Base-by-base conservation (phyloP, 805 yeast species). In the Kluyveromyces nonfermentans region DNA sequence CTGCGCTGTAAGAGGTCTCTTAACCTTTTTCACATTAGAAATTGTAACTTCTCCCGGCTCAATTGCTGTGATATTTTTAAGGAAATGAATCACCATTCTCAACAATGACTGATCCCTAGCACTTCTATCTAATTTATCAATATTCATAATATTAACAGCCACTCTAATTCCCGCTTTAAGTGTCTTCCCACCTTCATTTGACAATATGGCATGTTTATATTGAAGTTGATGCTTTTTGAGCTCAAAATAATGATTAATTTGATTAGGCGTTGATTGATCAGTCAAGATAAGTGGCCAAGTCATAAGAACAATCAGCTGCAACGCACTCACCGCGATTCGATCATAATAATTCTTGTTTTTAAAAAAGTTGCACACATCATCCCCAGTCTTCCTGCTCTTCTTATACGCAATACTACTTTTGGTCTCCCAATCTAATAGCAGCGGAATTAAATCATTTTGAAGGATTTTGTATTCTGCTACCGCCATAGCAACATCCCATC, bases 401-500 rank as follows among this genome's bases (percentile, higher is more conserved):
- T 52, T 61, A 7, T 50, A 46, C 3, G 57, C 57, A 14, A 49
- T 31, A 1, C 53, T 40, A 30, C 61, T 54, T 25, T 69, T 67
- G 14, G 56, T 62, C 40, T 83, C 87, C 86, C 90, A 85, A 55
- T 78, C 80, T 19, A 82, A 71, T 36, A 93, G 59, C 19, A 93
- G 87, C 8, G 80, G 82, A 5, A 82, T 59, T 43, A 93, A 62
- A 62, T 90, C 97, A 52, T 77, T 78, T 1, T 69, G 59, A 5
- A 90, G 81, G 9, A 93, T 68, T 1, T 83, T 82, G 12, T 84
- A 78, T 43, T 85, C 90, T 5, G 87, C 84, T 49, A 94, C 82
- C 1, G 96, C 95, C 41, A 85, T 71, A 0, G 96, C 95, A 5
- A 90, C 96, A 47, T 82, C 87, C 71, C 79, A 81, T 14, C 80